phyloP scores from a whole-genome alignment of 805 yeast genomes.

The Metschnikowia vanudenii region DNA sequence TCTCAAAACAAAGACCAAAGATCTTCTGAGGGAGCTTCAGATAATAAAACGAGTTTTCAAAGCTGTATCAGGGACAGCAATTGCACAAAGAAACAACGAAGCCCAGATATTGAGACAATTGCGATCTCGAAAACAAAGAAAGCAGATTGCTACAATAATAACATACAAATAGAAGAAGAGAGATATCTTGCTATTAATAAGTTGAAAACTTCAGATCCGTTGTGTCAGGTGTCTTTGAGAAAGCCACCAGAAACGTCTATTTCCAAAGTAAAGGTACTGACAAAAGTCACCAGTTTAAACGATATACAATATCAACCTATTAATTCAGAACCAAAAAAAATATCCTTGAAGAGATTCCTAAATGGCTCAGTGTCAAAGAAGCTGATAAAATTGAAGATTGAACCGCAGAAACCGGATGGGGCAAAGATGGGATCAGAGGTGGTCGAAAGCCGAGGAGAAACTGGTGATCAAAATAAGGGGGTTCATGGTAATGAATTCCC shows the following conservation, averaged over 20 bases:
- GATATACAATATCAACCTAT: constrained; percentile 18
- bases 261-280: constrained; percentile 34
- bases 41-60: neutral
- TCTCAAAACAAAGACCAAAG: neutral
- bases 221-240: constrained; percentile 15
- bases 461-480: neutral
- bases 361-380: neutral
- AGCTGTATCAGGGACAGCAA: neutral
- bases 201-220: neutral
- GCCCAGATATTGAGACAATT: neutral
- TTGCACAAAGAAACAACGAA: neutral
- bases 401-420: neutral
- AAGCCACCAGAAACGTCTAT: constrained; percentile 33
- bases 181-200: neutral
- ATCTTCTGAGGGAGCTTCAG: too few species aligned
- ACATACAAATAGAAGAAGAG: too few species aligned
- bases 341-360: neutral
- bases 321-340: neutral
- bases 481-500: neutral
- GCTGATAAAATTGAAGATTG: neutral
- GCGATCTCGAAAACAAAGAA: neutral
- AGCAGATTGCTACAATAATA: too few species aligned
- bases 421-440: neutral
- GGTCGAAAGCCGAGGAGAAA: neutral
- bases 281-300: constrained; percentile 19